Evolutionary conservation across 2,329 filamentous ascomycete genomes (phyloP).

Genomic region (Pseudocercospora macadamiae): DNA sequence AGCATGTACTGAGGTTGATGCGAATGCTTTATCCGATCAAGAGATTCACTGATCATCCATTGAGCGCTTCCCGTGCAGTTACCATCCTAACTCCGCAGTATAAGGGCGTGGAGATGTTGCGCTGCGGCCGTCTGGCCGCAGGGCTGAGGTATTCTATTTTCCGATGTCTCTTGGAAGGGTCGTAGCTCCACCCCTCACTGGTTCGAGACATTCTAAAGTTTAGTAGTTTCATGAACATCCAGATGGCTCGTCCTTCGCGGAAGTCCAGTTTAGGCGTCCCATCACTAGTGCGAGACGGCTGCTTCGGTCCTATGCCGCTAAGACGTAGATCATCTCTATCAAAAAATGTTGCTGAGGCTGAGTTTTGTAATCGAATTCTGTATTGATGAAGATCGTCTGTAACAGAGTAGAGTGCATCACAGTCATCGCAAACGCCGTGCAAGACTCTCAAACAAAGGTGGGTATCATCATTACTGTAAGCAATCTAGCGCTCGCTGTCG

Average conservation of each 20-base stretch:
- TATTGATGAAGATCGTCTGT: neutral
- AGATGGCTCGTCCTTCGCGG: neutral
- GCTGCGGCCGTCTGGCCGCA: neutral
- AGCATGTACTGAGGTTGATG: neutral
- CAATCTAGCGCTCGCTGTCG: slow-evolving; percentile 11
- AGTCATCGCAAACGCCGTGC: slow-evolving; percentile 3
- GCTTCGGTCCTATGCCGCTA: neutral
- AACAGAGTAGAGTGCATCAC: slow-evolving; percentile 1
- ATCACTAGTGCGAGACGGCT: neutral
- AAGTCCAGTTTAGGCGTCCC: neutral
- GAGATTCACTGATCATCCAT: neutral
- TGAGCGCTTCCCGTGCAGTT: neutral
- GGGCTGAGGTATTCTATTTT: neutral
- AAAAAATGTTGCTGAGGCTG: neutral
- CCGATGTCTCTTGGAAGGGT: neutral
- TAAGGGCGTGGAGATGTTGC: neutral
- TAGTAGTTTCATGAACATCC: neutral
- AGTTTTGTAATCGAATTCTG: neutral
- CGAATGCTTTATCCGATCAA: neutral
- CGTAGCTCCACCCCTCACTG: neutral
- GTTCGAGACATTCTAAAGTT: neutral
- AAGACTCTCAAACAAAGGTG: neutral
- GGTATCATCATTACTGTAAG: slow-evolving; percentile 13
- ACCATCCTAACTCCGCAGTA: neutral
- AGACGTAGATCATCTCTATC: neutral